phyloP scores from a whole-genome alignment of 306 rosid species.

The Vigna reflexopilosa region DNA sequence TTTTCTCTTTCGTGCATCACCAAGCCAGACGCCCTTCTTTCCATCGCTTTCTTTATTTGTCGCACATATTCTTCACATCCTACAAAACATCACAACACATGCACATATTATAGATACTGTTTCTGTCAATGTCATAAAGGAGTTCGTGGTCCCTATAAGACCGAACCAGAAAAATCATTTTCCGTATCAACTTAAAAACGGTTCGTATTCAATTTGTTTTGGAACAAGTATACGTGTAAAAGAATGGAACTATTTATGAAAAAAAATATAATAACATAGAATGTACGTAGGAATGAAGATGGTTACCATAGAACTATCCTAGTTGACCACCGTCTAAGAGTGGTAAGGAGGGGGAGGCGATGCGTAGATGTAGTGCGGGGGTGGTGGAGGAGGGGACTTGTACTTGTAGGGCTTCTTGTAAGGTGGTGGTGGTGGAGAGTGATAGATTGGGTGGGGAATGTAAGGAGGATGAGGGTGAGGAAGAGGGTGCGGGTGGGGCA shows the following conservation, averaged over 20 bases:
- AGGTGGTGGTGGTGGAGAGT: constrained; percentile 42
- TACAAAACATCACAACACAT: constrained; percentile 29
- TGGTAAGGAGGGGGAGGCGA: constrained; percentile 91
- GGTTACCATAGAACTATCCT: constrained; percentile 53
- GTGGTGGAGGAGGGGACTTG: not conserved
- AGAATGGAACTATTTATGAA: not conserved
- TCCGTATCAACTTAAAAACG: not conserved
- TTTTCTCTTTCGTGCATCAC: constrained; percentile 5
- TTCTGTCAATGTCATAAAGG: constrained; percentile 24
- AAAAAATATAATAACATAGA: not conserved
- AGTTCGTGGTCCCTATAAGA: not conserved
- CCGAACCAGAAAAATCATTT: not conserved
- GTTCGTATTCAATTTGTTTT: not conserved
- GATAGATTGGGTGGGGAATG: constrained; percentile 5
- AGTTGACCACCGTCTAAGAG: constrained; percentile 48
- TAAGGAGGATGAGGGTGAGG: constrained; percentile 30
- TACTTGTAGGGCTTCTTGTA: constrained; percentile 28
- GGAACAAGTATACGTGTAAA: not conserved
- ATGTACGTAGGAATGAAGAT: not conserved
- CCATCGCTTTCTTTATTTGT: constrained; percentile 66
- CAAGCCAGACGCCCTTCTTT: constrained; percentile 8
- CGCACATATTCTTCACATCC: constrained; percentile 46
- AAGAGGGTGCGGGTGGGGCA: constrained; percentile 29
- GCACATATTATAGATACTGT: not conserved
- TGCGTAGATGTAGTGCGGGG: constrained; percentile 50